Evolutionary conservation across 176 grass and related monocot species (phyloP).

Genomic region (Bonia amplexicaulis): DNA sequence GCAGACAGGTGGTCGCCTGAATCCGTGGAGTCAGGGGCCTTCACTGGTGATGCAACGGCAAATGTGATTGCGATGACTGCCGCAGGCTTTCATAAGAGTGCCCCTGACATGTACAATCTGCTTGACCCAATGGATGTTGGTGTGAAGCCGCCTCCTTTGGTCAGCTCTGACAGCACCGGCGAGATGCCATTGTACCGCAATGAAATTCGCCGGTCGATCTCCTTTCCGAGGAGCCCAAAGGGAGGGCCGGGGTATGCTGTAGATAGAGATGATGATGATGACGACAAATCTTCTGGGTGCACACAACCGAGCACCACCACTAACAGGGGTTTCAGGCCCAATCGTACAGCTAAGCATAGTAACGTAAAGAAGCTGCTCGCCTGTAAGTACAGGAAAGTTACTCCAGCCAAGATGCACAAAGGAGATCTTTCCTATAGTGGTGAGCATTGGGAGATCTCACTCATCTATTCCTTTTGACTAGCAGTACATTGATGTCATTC

Average conservation of each 20-base stretch:
- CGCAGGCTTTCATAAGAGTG: slow-evolving; percentile 25
- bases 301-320: slow-evolving; percentile 59
- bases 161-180: slow-evolving; percentile 84
- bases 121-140: slow-evolving; percentile 57
- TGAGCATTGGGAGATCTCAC: slow-evolving; percentile 23
- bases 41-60: slow-evolving; percentile 35
- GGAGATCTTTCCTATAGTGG: slow-evolving; percentile 59
- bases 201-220: slow-evolving; percentile 35
- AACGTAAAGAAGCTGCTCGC: slow-evolving; percentile 66
- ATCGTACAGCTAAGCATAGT: slow-evolving; percentile 52
- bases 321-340: slow-evolving; percentile 54
- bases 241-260: slow-evolving; percentile 34
- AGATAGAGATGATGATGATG: slow-evolving; percentile 81
- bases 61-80: slow-evolving; percentile 20
- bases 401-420: slow-evolving; percentile 35
- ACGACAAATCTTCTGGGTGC: slow-evolving; percentile 83
- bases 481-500: not conserved
- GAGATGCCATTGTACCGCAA: slow-evolving; percentile 55
- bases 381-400: slow-evolving; percentile 55
- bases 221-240: slow-evolving; percentile 45
- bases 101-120: slow-evolving; percentile 50
- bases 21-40: slow-evolving; percentile 46
- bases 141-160: slow-evolving; percentile 63
- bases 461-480: not conserved
- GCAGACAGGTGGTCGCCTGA: slow-evolving; percentile 49